These are phyloP conservation scores for Staphylotrichum longicolle DNA, from an alignment of 495 filamentous ascomycete genomes.

Conservation along the genomic window DNA sequence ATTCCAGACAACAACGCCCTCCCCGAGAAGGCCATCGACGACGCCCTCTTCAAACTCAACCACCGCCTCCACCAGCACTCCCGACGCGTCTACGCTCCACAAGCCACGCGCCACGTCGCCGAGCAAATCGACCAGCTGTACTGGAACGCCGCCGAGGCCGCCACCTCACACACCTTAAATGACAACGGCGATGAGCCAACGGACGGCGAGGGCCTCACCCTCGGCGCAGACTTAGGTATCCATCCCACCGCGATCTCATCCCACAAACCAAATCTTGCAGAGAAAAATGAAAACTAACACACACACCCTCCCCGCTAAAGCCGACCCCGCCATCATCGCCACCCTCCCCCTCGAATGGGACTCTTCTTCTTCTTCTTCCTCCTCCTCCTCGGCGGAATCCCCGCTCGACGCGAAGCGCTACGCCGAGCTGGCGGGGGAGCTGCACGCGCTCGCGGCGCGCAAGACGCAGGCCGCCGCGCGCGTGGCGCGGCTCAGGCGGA, in stretches of 20 bases:
- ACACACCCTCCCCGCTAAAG: constrained; percentile 25
- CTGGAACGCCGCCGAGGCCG: constrained; percentile 50
- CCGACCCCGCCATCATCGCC: constrained; percentile 41
- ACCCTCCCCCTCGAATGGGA: constrained; percentile 46
- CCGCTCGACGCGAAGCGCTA: constrained; percentile 49
- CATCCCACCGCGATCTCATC: too few species aligned
- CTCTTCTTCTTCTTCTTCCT: not conserved
- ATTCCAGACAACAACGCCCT: constrained; percentile 51
- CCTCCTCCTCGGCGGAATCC: constrained; percentile 12
- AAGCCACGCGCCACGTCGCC: constrained; percentile 74
- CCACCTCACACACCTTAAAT: constrained; percentile 26
- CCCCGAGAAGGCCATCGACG: constrained; percentile 50
- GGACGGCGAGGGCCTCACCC: constrained; percentile 32
- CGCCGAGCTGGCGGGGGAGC: constrained; percentile 50
- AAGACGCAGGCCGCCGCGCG: constrained; percentile 54
- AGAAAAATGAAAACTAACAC: not conserved
- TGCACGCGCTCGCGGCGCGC: constrained; percentile 51
- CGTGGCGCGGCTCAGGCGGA: constrained; percentile 54
- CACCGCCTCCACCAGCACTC: constrained; percentile 65
- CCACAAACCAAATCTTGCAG: not conserved
- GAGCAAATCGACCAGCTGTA: constrained; percentile 79
- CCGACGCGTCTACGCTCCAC: constrained; percentile 67
- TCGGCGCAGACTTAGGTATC: too few species aligned
- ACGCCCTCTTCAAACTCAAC: constrained; percentile 58
- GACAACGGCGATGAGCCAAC: constrained; percentile 47